Evolutionary conservation across 2,329 filamentous ascomycete genomes (phyloP).

Genomic region (Microascus cirrosus): DNA sequence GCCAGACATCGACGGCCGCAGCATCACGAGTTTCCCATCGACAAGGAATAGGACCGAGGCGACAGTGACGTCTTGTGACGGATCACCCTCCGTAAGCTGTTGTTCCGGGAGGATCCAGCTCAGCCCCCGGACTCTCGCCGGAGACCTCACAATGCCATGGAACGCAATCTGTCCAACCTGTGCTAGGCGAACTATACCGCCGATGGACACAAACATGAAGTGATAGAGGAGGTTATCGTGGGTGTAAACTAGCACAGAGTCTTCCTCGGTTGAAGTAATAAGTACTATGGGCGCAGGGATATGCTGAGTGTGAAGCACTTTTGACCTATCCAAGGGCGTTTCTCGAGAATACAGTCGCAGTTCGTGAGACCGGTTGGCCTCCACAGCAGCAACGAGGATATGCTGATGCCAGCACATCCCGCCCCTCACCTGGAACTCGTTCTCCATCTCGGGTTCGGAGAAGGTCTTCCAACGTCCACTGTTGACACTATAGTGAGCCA

Average conservation of each 20-base stretch:
- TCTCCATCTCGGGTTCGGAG: conserved; percentile 66
- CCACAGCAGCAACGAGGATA: conserved; percentile 86
- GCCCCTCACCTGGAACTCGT: conserved; percentile 83
- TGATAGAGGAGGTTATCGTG: conserved; percentile 95
- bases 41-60: conserved; percentile 95
- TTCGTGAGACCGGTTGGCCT: conserved; percentile 71
- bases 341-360: conserved; percentile 91
- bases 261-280: conserved; percentile 79
- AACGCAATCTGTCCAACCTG: conserved; percentile 98
- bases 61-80: conserved; percentile 86
- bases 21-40: conserved; percentile 86
- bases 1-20: conserved; percentile 77
- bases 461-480: conserved; percentile 97
- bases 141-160: conserved; percentile 89
- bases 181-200: conserved; percentile 62
- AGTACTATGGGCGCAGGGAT: conserved; percentile 82
- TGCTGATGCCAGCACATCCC: conserved; percentile 99
- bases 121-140: conserved; percentile 80
- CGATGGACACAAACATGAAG: conserved; percentile 70
- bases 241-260: conserved; percentile 92
- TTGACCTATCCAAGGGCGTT: conserved; percentile 59
- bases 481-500: conserved; percentile 91
- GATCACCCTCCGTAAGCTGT: conserved; percentile 82
- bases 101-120: conserved; percentile 93
- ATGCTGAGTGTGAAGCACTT: conserved; percentile 64